Evolutionary conservation across 306 rosid genomes (phyloP).

Genomic region (Rosa chinensis): DNA sequence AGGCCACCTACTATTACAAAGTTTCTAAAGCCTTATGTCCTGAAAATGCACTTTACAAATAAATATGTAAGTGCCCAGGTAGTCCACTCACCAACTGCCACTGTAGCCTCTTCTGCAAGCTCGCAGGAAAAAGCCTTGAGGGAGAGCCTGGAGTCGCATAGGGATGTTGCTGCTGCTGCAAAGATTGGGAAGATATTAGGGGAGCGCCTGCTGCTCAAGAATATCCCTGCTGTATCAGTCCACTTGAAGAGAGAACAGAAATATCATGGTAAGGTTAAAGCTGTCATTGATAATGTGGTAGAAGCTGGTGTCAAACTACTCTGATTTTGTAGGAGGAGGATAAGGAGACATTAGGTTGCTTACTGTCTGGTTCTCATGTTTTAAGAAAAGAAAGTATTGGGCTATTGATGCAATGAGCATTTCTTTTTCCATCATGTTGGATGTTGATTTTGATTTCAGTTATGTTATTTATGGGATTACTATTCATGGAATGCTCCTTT

Average conservation of each 20-base stretch:
- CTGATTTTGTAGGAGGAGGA: constrained; percentile 21
- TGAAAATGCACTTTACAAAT: constrained; percentile 89
- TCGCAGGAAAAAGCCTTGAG: constrained; percentile 75
- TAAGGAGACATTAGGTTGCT: background rate
- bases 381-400: background rate
- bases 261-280: constrained; percentile 91
- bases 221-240: constrained; percentile 72
- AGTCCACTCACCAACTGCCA: constrained; percentile 78
- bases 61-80: constrained; percentile 80
- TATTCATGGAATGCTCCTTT: background rate
- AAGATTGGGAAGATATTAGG: constrained; percentile 83
- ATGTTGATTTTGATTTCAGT: background rate
- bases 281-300: constrained; percentile 73
- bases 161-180: constrained; percentile 89
- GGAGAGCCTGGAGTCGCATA: constrained; percentile 54
- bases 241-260: constrained; percentile 89
- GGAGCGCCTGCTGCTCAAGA: constrained; percentile 67
- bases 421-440: background rate
- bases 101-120: constrained; percentile 77
- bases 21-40: constrained; percentile 79
- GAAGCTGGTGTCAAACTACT: constrained; percentile 71
- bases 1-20: constrained; percentile 57
- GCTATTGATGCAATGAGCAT: background rate
- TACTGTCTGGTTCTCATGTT: background rate
- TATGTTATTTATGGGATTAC: background rate